Conservation (phyloP, 352 stramenopile species). For the Phytophthora pseudosyringae region DNA sequence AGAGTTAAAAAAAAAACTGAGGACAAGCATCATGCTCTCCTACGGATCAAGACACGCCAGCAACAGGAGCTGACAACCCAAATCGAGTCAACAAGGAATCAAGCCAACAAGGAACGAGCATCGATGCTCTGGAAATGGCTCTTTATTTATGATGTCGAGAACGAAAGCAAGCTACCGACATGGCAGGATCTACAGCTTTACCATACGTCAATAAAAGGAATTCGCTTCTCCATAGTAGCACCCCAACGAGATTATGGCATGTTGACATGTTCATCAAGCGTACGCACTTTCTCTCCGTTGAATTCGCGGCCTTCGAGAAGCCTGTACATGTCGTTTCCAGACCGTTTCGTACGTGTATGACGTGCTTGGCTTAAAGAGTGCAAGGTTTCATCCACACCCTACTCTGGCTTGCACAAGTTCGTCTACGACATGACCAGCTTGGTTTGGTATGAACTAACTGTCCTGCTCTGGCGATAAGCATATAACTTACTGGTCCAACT, state of each 20-base stretch:
- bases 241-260: no score
- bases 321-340: conserved; percentile 1
- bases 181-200: conserved; percentile 14
- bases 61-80: conserved; percentile 11
- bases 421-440: neutral
- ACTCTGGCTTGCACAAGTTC: conserved; percentile 1
- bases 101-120: neutral
- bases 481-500: conserved; percentile 14
- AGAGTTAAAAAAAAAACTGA: conserved; percentile 15
- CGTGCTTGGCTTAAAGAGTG: conserved; percentile 7
- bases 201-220: conserved; percentile 26
- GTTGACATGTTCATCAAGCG: no score
- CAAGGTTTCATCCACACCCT: neutral
- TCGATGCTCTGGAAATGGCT: conserved; percentile 17
- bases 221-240: neutral
- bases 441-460: conserved; percentile 10
- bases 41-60: conserved; percentile 4
- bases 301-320: conserved; percentile 5
- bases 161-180: conserved; percentile 23
- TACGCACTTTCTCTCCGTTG: no score
- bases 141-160: conserved; percentile 45
- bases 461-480: conserved; percentile 14
- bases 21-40: conserved; percentile 2
- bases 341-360: conserved; percentile 11
- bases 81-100: conserved; percentile 1